Evolutionary conservation across 805 yeast genomes (phyloP).

Genomic region (Hanseniaspora meyeri): DNA sequence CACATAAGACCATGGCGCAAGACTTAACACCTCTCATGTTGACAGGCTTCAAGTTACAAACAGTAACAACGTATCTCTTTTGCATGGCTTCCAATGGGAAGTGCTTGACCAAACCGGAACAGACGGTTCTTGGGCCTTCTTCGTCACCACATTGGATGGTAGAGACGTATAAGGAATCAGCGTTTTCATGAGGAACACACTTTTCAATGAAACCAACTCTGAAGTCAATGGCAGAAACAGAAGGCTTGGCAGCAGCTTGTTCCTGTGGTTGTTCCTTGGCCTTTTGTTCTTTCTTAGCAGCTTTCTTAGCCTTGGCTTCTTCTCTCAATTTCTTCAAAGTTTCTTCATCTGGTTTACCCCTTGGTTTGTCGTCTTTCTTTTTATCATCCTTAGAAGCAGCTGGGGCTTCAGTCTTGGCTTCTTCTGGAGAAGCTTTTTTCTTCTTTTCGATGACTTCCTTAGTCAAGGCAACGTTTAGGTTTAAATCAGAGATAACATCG

Average conservation of each 20-base stretch:
- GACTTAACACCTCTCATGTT: constrained; percentile 96
- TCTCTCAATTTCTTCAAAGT: constrained; percentile 37
- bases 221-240: constrained; percentile 78
- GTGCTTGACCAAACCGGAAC: constrained; percentile 89
- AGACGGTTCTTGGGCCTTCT: constrained; percentile 95
- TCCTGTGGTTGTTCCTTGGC: constrained; percentile 35
- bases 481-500: constrained; percentile 42
- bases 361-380: constrained; percentile 30
- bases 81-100: constrained; percentile 91
- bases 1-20: constrained; percentile 93
- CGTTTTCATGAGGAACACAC: constrained; percentile 94
- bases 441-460: constrained; percentile 55
- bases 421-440: constrained; percentile 37
- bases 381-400: constrained; percentile 17
- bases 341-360: constrained; percentile 39
- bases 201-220: constrained; percentile 95
- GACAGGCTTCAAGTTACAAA: constrained; percentile 95
- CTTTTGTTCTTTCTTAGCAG: constrained; percentile 45
- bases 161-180: constrained; percentile 90
- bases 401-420: constrained; percentile 14
- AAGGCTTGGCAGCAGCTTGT: constrained; percentile 44
- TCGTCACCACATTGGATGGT: constrained; percentile 94
- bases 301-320: constrained; percentile 49
- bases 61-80: constrained; percentile 76
- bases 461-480: constrained; percentile 53